Evolutionary conservation across 2,329 filamentous ascomycete species (phyloP), one percentile per base, ranked within the genome.

Genomic region (Exophiala phaeomuriformis): DNA sequence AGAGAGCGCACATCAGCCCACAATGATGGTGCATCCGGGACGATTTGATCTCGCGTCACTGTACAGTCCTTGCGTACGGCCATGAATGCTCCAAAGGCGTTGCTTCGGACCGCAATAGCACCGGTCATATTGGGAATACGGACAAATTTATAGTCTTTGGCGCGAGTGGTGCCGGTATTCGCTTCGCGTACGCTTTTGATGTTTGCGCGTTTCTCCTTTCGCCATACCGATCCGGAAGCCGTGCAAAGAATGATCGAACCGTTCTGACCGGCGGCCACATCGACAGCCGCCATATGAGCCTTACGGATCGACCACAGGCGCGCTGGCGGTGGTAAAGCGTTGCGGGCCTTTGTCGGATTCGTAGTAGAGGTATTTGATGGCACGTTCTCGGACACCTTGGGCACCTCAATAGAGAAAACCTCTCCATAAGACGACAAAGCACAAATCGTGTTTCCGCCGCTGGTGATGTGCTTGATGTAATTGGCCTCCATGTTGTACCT

Each of bases 231-330:
- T 2, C 93, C 93, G 40, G 90, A 91, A 55, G 90, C 80, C 0
- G 93, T 98, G 60, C 89, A 91, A 58, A 98, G 83, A 51, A 98
- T 94, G 60, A 98, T 88, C 0, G 90, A 95, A 2, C 90, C 93
- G 68, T 97, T 86, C 66, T 95, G 90, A 36, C 90, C 89, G 2
- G 97, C 85, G 57, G 83, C 86, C 1, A 95, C 88, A 55, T 95
- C 95, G 49, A 81, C 81, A 31, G 88, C 90, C 2, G 90, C 90
- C 82, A 85, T 84, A 52, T 83, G 80, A 54, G 88, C 85, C 66
- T 94, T 96, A 62, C 85, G 85, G 2, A 90, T 84, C 31, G 85
- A 88, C 93, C 93, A 98, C 29, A 96, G 84, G 53, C 88, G 84
- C 57, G 88, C 82, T 0, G 91, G 88, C 36, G 76, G 71, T 0